Conservation (phyloP, 1,139 yeast genomes). For the Geotrichum candidum region DNA sequence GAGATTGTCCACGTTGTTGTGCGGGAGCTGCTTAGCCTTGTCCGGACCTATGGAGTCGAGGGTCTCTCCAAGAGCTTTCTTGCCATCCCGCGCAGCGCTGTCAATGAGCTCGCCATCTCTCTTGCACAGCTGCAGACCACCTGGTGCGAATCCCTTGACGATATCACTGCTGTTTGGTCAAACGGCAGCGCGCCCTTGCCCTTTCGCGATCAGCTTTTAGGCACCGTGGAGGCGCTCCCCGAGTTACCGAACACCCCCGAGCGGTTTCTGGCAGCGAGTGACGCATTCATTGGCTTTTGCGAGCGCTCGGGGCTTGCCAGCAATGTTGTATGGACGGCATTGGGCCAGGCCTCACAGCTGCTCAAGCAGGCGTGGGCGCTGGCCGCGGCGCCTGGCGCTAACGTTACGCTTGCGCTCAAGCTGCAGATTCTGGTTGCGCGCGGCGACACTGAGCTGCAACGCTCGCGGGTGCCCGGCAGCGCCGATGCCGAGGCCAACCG, state of each 20-base stretch:
- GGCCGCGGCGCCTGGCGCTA: slow-evolving; percentile 3
- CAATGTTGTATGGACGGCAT: slow-evolving; percentile 9
- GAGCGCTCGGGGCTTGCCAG: slow-evolving; percentile 12
- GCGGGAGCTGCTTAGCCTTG: neutral
- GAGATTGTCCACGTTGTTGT: neutral
- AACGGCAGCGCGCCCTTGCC: neutral
- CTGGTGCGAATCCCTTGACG: slow-evolving; percentile 8
- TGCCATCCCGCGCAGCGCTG: neutral
- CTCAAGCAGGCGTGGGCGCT: slow-evolving; percentile 15
- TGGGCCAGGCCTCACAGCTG: slow-evolving; percentile 7
- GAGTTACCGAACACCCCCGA: slow-evolving; percentile 21
- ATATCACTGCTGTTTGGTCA: slow-evolving; percentile 2
- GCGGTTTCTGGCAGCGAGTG: slow-evolving; percentile 26
- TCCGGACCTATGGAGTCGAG: neutral
- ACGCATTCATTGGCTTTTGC: slow-evolving; percentile 24
- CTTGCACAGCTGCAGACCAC: slow-evolving; percentile 11
- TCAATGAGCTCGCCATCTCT: slow-evolving; percentile 2
- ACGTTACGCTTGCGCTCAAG: slow-evolving; percentile 17
- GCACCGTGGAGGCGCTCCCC: neutral
- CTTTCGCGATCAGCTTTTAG: neutral
- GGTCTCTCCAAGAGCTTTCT: neutral
- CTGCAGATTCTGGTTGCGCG: slow-evolving; percentile 22
- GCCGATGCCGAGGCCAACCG: slow-evolving; percentile 23
- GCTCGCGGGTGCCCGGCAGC: slow-evolving; percentile 21
- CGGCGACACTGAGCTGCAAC: slow-evolving; percentile 22